phyloP scores from a whole-genome alignment of 2,329 filamentous ascomycete genomes.

The Penicillium paneum region DNA sequence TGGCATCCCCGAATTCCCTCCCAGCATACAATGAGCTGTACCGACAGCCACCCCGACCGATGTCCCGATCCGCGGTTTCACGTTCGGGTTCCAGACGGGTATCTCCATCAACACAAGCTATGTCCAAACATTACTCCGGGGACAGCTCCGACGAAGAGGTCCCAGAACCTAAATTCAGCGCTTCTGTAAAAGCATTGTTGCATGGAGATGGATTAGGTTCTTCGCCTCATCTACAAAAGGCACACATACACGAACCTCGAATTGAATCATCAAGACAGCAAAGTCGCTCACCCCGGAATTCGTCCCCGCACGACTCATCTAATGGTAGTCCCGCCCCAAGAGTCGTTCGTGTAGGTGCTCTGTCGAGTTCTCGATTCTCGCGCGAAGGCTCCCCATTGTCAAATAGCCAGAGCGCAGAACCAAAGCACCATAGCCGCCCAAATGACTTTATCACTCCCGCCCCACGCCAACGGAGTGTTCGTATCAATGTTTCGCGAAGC shows the following conservation, averaged over 20 bases:
- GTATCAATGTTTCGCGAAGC: conserved; percentile 42
- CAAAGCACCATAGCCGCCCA: conserved; percentile 22
- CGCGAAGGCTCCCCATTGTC: conserved; percentile 42
- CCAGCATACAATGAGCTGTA: conserved; percentile 36
- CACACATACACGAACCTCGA: conserved; percentile 25
- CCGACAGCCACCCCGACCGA: conserved; percentile 37
- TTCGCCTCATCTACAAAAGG: conserved; percentile 43
- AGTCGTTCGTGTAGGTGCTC: conserved; percentile 40
- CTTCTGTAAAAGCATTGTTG: conserved; percentile 82
- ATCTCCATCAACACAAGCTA: conserved; percentile 27
- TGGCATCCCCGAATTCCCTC: conserved; percentile 40
- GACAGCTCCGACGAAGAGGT: conserved; percentile 96
- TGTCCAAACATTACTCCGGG: conserved; percentile 47
- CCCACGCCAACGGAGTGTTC: conserved; percentile 43
- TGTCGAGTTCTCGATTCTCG: conserved; percentile 30
- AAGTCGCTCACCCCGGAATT: conserved; percentile 34
- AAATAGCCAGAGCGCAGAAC: conserved; percentile 32
- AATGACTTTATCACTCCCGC: conserved; percentile 48
- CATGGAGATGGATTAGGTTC: conserved; percentile 51
- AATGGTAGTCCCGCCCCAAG: conserved; percentile 44
- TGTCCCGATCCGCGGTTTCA: conserved; percentile 38
- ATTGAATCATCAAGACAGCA: conserved; percentile 29
- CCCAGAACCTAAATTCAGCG: conserved; percentile 85
- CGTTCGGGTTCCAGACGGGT: conserved; percentile 33
- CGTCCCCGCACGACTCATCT: conserved; percentile 37